phyloP scores from a whole-genome alignment of 2,329 filamentous ascomycete species.

The Stylonectria norvegica region DNA sequence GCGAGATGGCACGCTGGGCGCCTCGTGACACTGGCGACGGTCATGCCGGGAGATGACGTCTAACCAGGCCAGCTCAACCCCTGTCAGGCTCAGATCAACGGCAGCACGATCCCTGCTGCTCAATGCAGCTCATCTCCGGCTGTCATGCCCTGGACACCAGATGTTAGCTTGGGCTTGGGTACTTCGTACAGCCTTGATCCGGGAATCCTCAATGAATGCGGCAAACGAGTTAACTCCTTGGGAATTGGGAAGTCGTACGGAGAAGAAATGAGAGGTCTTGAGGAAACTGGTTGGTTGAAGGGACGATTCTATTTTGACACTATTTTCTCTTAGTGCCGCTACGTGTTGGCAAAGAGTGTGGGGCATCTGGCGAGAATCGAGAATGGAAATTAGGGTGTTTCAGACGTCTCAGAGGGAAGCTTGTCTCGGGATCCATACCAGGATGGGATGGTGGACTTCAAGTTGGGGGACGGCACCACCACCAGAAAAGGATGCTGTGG shows the following conservation, averaged over 20 bases:
- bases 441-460: not conserved
- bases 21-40: slow-evolving; percentile 12
- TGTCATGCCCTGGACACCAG: slow-evolving; percentile 17
- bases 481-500: too few relatives aligned
- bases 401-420: slow-evolving; percentile 12
- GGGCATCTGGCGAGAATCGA: slow-evolving; percentile 3
- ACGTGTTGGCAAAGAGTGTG: too few relatives aligned
- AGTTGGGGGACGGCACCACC: not conserved
- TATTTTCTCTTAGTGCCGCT: too few relatives aligned
- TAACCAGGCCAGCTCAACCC: slow-evolving; percentile 9
- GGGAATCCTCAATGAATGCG: too few relatives aligned
- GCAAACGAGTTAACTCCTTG: too few relatives aligned
- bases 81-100: slow-evolving; percentile 28
- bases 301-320: too few relatives aligned
- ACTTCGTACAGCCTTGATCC: too few relatives aligned
- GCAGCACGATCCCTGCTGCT: slow-evolving; percentile 26
- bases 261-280: too few relatives aligned
- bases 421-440: slow-evolving; percentile 10
- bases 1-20: too few relatives aligned
- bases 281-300: not conserved
- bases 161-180: too few relatives aligned
- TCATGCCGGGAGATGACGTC: slow-evolving; percentile 26
- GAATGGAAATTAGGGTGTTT: slow-evolving; percentile 25
- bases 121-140: slow-evolving; percentile 27
- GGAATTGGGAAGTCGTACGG: too few relatives aligned